Conservation (phyloP, 1,284 basidiomycete species). For the Cryptococcus depauperatus region DNA sequence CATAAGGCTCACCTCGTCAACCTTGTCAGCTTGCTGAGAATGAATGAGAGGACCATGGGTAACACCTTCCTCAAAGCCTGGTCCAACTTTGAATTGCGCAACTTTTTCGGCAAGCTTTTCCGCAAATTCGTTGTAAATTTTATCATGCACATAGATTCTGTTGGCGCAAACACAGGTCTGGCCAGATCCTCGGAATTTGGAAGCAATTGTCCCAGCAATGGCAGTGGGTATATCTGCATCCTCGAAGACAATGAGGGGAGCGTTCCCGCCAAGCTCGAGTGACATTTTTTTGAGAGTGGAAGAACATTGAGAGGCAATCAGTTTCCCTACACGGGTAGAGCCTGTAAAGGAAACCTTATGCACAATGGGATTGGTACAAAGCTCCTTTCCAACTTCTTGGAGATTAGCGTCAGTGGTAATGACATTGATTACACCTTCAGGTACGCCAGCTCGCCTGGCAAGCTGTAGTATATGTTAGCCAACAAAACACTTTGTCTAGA, state of each 20-base stretch:
- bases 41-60: constrained; percentile 96
- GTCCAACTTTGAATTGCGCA: constrained; percentile 80
- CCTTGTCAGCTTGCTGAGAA: constrained; percentile 75
- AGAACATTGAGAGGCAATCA: constrained; percentile 73
- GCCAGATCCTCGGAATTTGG: constrained; percentile 87
- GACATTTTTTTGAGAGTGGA: constrained; percentile 87
- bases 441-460: constrained; percentile 76
- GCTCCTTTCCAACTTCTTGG: constrained; percentile 39
- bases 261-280: constrained; percentile 53
- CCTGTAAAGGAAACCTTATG: constrained; percentile 86
- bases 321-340: constrained; percentile 82
- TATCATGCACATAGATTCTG: constrained; percentile 41
- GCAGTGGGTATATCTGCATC: constrained; percentile 92
- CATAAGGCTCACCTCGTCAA: constrained; percentile 48
- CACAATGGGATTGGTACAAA: constrained; percentile 38
- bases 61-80: constrained; percentile 70
- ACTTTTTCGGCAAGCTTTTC: constrained; percentile 50
- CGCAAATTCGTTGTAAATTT: constrained; percentile 44
- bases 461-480: constrained; percentile 47
- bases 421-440: constrained; percentile 90
- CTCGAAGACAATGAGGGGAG: constrained; percentile 64
- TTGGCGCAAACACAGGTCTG: constrained; percentile 60
- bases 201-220: constrained; percentile 77
- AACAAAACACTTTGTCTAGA: too few species aligned
- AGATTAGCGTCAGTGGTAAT: constrained; percentile 54